Evolutionary conservation across 1,284 basidiomycete species (phyloP).

Genomic region (Papiliotrema nemorosa): DNA sequence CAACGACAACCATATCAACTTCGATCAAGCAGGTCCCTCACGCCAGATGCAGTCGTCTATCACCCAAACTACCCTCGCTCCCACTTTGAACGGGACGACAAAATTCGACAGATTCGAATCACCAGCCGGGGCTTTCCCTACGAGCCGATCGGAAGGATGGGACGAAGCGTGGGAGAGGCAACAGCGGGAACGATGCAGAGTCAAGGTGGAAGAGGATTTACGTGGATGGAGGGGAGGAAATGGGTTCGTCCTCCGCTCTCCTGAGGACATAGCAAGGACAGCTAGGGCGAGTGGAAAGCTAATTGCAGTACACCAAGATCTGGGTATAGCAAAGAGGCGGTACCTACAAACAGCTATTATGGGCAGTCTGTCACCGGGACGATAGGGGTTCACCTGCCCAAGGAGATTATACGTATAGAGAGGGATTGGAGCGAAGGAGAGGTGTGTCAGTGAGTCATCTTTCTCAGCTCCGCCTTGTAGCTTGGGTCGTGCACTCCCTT

Average conservation of each 20-base stretch:
- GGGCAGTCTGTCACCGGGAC: constrained; percentile 33
- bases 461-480: neutral
- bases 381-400: constrained; percentile 43
- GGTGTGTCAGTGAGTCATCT: constrained; percentile 42
- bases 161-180: constrained; percentile 24
- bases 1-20: too few relatives aligned
- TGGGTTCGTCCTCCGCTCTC: constrained; percentile 43
- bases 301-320: constrained; percentile 18
- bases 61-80: constrained; percentile 1
- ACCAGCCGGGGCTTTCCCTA: constrained; percentile 3
- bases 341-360: constrained; percentile 27
- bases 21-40: neutral
- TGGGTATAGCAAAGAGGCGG: constrained; percentile 21
- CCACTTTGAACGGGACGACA: neutral
- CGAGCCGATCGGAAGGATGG: constrained; percentile 16
- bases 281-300: neutral
- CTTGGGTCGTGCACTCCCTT: neutral
- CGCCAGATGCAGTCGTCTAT: neutral
- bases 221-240: constrained; percentile 42
- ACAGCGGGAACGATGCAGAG: constrained; percentile 20
- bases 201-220: constrained; percentile 37
- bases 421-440: constrained; percentile 51
- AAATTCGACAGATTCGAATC: constrained; percentile 3
- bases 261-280: too few relatives aligned
- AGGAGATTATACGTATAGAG: constrained; percentile 50